A percentile compares a stretch with the other conserved stretches of the same genome.
Conservation (phyloP, 345 rosid species). For the Dipteronia dyeriana region DNA sequence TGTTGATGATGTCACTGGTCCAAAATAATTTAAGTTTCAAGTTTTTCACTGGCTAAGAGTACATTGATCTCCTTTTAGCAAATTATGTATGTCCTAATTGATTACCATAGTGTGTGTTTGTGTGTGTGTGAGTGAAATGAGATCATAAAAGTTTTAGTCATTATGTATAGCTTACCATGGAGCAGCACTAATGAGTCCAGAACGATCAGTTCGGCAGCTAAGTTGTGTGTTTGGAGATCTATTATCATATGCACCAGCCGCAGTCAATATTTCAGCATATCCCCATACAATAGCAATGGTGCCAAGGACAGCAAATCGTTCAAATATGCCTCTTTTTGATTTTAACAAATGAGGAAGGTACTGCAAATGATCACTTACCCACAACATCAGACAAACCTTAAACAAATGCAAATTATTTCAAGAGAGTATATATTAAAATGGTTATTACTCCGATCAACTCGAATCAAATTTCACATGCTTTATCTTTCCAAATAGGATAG, state of each 20-base stretch:
- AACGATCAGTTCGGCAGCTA: slow-evolving; percentile 82
- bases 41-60: not conserved
- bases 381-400: slow-evolving; percentile 9
- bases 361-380: slow-evolving; percentile 37
- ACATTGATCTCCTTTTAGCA: not conserved
- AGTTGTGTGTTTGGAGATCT: slow-evolving; percentile 60
- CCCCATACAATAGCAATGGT: slow-evolving; percentile 64
- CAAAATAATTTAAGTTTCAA: not conserved
- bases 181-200: slow-evolving; percentile 80
- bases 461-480: not conserved
- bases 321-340: slow-evolving; percentile 40
- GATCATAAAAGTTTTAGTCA: not conserved
- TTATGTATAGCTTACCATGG: slow-evolving; percentile 56
- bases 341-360: slow-evolving; percentile 60
- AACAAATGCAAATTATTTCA: not conserved
- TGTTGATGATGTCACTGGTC: not conserved
- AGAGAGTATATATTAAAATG: no score
- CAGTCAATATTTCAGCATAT: slow-evolving; percentile 78
- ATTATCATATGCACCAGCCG: slow-evolving; percentile 72
- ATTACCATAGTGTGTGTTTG: not conserved
- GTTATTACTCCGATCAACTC: not conserved
- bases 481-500: not conserved
- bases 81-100: not conserved
- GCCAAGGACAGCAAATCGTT: slow-evolving; percentile 62
- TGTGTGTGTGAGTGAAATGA: not conserved